Evolutionary conservation across 2,329 filamentous ascomycete species (phyloP), one percentile per base, ranked within the genome.

Genomic region (Cryphonectria japonica): DNA sequence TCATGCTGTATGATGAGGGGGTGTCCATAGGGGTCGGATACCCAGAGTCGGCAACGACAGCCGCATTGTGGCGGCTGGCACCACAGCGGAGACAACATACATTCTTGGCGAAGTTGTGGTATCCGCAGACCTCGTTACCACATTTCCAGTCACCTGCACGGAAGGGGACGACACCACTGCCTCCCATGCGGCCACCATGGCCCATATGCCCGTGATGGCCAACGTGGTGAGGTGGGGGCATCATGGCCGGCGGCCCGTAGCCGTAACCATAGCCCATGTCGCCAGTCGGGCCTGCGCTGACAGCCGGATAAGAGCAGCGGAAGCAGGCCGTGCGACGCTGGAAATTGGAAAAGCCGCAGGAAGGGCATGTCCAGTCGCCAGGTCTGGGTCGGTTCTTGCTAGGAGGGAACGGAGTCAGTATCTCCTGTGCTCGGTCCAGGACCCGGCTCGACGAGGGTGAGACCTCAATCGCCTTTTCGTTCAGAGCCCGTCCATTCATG

Each of bases 71-170:
- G 77, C 96, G 93, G 81, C 94, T 97, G 68, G 95, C 96, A 80
- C 96, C 96, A 79, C 96, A 99, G 72, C 96, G 93, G 74, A 99
- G 89, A 82, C 96, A 99, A 83, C 94, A 97, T 71, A 98, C 95
- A 78, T 99, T 99, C 89, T 99, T 99, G 73, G 96, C 96, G 80
- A 99, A 99, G 85, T 99, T 99, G 86, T 99, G 96, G 82, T 99
- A 99, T 71, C 93, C 94, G 80, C 96, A 99, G 52, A 95, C 94
- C 79, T 99, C 96, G 75, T 96, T 96, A 70, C 96, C 96, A 79
- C 96, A 99, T 83, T 98, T 98, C 96, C 96, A 99, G 79, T 99
- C 96, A 78, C 96, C 96, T 69, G 96, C 96, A 78, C 96, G 93
- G 91, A 99, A 99, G 22, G 96, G 96, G 60, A 99, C 96, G 64